Conservation (phyloP, 2,329 filamentous ascomycete genomes). For the Neonectria hederae region DNA sequence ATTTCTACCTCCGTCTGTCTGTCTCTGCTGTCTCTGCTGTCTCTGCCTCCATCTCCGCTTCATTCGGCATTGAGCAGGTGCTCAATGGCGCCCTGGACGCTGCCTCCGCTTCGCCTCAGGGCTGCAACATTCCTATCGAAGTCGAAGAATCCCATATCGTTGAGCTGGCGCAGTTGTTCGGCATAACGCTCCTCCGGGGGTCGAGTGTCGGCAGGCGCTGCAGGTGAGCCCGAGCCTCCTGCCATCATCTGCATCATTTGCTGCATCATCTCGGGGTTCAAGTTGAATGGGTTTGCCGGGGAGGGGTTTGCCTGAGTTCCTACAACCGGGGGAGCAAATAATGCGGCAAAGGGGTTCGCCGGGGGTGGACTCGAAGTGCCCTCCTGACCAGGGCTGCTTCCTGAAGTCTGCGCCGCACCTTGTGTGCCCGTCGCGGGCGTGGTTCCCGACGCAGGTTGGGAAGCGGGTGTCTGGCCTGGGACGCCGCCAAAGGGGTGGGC, state of each 20-base stretch:
- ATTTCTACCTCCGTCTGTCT: background rate
- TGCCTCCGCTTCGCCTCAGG: slow-evolving; percentile 87
- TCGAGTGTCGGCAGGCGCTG: slow-evolving; percentile 78
- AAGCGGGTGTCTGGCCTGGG: slow-evolving; percentile 41
- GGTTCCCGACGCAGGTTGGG: slow-evolving; percentile 41
- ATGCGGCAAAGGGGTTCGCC: slow-evolving; percentile 73
- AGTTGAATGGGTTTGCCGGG: slow-evolving; percentile 54
- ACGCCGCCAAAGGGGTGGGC: slow-evolving; percentile 49
- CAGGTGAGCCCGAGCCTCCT: slow-evolving; percentile 48
- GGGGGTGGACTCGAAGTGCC: slow-evolving; percentile 50
- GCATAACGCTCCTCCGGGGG: slow-evolving; percentile 95
- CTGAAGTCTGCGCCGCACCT: slow-evolving; percentile 34
- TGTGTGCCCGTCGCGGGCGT: slow-evolving; percentile 41
- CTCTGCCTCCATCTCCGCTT: background rate
- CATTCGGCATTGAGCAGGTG: slow-evolving; percentile 63
- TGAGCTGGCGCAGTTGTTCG: slow-evolving; percentile 88
- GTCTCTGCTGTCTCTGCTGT: background rate
- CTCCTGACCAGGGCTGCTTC: slow-evolving; percentile 34
- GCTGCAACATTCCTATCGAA: slow-evolving; percentile 94
- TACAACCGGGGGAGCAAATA: slow-evolving; percentile 59
- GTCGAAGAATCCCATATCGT: slow-evolving; percentile 99
- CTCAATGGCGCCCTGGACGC: slow-evolving; percentile 91
- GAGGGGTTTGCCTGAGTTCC: slow-evolving; percentile 50
- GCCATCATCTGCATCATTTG: slow-evolving; percentile 62
- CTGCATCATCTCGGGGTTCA: slow-evolving; percentile 66